Evolutionary conservation across 306 rosid genomes (phyloP), one percentile per base, ranked within the genome.

Genomic region (Glycyrrhiza uralensis): DNA sequence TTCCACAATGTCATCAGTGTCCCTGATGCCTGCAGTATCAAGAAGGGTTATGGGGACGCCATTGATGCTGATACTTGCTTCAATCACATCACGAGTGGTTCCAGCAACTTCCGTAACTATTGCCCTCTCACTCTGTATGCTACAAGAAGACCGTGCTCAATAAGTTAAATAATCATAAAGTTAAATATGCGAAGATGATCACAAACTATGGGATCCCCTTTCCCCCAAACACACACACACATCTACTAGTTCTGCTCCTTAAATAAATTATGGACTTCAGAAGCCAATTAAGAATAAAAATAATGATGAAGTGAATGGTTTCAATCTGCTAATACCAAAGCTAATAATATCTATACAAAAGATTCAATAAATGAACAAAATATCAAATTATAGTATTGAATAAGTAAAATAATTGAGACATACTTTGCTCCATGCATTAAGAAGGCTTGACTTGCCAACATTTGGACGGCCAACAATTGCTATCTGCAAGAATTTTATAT

Each of bases 351-450:
- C 72, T 24, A 35, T 33, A 74, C 47, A 69, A 38, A 26, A 69
- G 44, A 50, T 23, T 42, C 20, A 20, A 41, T 5, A 51, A 70
- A 46, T 10, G 52, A 71, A 72, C 22, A 63, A 56, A 62, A 38
- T 30, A 66, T 30, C 15, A 69, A 50, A 57, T 23, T 22, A 58
- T 66, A 54, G 68, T 32, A 17, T 51, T 22, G 50, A 58, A 63
- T 17, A 47, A 60, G 67, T 46, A 36, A 69, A 64, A 63, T 52
- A 78, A 62, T 26, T 24, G 42, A 6, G 41, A 78, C 96, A 75
- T 87, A 94, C 98, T 89, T 86, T 91, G 92, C 97, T 87, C 98
- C 98, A 94, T 72, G 97, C 96, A 91, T 94, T 94, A 74, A 94
- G 98, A 76, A 94, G 94, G 85, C 98, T 91, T 17, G 98, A 94